Conservation (phyloP, 768 basidiomycete genomes). For the Cystofilobasidium capitatum region DNA sequence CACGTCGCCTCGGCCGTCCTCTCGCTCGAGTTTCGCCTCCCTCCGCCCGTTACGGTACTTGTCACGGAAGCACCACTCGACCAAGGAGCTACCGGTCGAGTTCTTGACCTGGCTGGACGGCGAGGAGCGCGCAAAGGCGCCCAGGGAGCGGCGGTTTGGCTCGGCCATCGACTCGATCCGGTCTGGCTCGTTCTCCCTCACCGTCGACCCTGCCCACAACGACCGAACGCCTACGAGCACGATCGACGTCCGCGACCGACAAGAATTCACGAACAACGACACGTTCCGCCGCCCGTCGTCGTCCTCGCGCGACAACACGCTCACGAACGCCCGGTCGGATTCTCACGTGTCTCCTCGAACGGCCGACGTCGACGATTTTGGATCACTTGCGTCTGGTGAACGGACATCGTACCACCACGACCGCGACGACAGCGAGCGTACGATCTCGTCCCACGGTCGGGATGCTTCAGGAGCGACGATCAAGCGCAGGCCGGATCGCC, state of each 20-base stretch:
- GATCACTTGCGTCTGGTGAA: neutral
- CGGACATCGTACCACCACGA: neutral
- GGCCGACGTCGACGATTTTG: neutral
- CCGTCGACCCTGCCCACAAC: neutral
- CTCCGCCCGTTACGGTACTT: conserved; percentile 34
- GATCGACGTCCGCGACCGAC: neutral
- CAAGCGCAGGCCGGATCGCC: neutral
- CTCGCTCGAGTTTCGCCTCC: conserved; percentile 33
- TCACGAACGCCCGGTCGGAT: neutral
- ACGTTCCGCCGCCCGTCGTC: neutral
- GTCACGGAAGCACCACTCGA: conserved; percentile 26
- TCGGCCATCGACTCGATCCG: neutral
- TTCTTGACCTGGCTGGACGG: conserved; percentile 38
- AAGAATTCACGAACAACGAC: neutral
- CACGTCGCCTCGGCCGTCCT: conserved; percentile 29
- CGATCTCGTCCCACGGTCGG: conserved; percentile 1
- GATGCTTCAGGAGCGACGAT: conserved; percentile 4
- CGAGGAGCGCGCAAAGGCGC: conserved; percentile 11
- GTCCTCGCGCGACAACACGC: neutral
- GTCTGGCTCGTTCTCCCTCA: neutral
- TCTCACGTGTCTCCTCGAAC: neutral
- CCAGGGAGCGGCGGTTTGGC: neutral
- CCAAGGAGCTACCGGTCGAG: conserved; percentile 33
- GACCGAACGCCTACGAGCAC: neutral
- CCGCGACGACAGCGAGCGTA: neutral